Evolutionary conservation across 2,329 filamentous ascomycete species (phyloP).

Genomic region (Orbilia javanica): DNA sequence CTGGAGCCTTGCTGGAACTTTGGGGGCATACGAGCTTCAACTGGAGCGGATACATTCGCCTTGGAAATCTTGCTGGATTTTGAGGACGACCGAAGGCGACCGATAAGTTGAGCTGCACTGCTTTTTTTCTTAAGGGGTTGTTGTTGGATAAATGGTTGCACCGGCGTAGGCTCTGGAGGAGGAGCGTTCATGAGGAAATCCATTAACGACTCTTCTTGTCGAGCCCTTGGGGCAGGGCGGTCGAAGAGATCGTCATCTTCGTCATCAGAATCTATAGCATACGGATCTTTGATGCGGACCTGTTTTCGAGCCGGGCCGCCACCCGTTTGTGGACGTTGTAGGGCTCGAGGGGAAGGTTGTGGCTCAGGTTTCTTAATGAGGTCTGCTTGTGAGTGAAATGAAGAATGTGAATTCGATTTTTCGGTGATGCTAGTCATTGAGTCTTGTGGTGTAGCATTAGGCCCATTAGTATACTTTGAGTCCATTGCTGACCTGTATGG

Average conservation of each 20-base stretch:
- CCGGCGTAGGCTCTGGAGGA: slow-evolving; percentile 62
- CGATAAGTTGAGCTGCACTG: slow-evolving; percentile 74
- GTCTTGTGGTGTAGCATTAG: slow-evolving; percentile 43
- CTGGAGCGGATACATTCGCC: slow-evolving; percentile 61
- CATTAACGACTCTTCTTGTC: slow-evolving; percentile 60
- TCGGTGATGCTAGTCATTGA: slow-evolving; percentile 51
- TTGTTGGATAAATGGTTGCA: slow-evolving; percentile 54
- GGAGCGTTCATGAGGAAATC: slow-evolving; percentile 63
- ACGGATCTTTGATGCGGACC: slow-evolving; percentile 85
- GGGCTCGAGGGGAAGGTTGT: slow-evolving; percentile 62
- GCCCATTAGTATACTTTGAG: slow-evolving; percentile 58
- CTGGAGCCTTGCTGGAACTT: slow-evolving; percentile 67
- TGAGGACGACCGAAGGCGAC: slow-evolving; percentile 68
- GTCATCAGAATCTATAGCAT: slow-evolving; percentile 85
- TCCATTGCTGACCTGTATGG: slow-evolving; percentile 72
- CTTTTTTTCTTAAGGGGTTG: slow-evolving; percentile 73
- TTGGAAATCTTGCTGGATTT: slow-evolving; percentile 62
- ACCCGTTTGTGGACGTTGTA: slow-evolving; percentile 60
- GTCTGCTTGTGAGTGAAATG: slow-evolving; percentile 80
- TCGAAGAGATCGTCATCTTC: slow-evolving; percentile 62
- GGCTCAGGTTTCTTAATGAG: slow-evolving; percentile 69
- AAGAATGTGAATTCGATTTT: slow-evolving; percentile 69
- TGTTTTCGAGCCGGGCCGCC: slow-evolving; percentile 79
- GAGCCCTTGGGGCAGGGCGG: slow-evolving; percentile 1
- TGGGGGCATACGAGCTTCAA: slow-evolving; percentile 58